Evolutionary conservation across 73 alveolate genomes (phyloP).

Genomic region (Paramecium caudatum): DNA sequence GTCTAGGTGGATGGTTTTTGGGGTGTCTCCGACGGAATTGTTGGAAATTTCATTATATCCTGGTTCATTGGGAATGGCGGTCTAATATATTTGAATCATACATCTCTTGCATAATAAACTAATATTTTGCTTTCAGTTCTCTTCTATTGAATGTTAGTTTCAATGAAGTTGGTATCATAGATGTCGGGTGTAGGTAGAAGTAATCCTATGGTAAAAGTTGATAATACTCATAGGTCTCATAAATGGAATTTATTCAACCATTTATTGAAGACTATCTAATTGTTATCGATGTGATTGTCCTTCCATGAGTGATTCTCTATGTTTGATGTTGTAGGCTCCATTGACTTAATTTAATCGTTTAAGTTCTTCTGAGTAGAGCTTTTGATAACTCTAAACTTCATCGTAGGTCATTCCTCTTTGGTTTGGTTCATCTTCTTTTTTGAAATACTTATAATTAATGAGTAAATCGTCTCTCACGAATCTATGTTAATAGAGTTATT

Average conservation of each 20-base stretch:
- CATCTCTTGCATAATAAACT: slow-evolving; percentile 38
- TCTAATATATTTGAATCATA: background rate
- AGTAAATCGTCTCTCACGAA: background rate
- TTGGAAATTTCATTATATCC: background rate
- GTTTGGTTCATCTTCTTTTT: slow-evolving; percentile 31
- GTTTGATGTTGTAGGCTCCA: slow-evolving; percentile 57
- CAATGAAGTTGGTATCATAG: background rate
- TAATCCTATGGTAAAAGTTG: background rate
- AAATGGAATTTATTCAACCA: slow-evolving; percentile 59
- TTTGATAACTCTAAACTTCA: background rate
- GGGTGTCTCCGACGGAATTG: background rate
- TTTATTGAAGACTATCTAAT: slow-evolving; percentile 27
- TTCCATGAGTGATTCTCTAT: slow-evolving; percentile 66
- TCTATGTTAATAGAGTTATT: background rate
- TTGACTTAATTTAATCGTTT: background rate
- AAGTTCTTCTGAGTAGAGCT: background rate
- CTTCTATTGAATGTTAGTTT: background rate
- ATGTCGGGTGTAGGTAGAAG: background rate
- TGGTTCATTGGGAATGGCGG: slow-evolving; percentile 22
- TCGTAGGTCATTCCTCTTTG: slow-evolving; percentile 4
- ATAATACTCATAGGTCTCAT: background rate
- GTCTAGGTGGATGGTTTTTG: slow-evolving; percentile 25
- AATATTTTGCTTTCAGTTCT: slow-evolving; percentile 44
- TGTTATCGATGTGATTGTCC: background rate
- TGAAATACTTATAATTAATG: background rate